Evolutionary conservation across 306 rosid genomes (phyloP).

Genomic region (Prunus campanulata): DNA sequence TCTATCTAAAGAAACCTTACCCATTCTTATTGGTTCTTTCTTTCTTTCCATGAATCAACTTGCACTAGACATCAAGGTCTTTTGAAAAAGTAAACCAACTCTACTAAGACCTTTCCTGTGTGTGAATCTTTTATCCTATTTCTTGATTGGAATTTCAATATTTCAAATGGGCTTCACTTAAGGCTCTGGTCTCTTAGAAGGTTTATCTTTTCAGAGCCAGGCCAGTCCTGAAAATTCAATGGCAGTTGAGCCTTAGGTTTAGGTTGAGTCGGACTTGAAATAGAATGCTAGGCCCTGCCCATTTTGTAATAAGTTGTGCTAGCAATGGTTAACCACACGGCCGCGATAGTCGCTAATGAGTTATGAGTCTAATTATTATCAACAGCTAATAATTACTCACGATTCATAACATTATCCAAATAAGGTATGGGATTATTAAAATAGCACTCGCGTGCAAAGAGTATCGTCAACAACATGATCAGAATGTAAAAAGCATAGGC

Average conservation of each 20-base stretch:
- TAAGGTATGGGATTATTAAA: background rate
- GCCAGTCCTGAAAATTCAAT: no score
- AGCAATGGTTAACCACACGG: no score
- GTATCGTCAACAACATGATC: background rate
- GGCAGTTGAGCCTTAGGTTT: background rate
- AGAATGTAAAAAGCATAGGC: background rate
- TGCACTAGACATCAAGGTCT: background rate
- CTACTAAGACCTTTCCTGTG: background rate
- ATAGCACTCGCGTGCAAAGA: background rate
- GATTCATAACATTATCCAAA: background rate
- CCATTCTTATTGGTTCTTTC: slow-evolving; percentile 11
- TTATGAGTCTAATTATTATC: no score
- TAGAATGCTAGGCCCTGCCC: background rate
- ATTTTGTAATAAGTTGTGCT: background rate
- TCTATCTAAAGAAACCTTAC: background rate
- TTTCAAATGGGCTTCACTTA: no score
- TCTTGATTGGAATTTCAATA: no score
- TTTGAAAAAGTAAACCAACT: background rate
- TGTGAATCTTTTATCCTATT: no score
- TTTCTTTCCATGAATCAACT: slow-evolving; percentile 5
- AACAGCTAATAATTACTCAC: accelerated
- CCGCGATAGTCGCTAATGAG: accelerated
- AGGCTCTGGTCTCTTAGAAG: no score
- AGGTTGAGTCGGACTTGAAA: background rate
- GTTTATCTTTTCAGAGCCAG: no score